Conservation (phyloP, 163 green algal species). For the Trebouxiophyceae sp. region DNA sequence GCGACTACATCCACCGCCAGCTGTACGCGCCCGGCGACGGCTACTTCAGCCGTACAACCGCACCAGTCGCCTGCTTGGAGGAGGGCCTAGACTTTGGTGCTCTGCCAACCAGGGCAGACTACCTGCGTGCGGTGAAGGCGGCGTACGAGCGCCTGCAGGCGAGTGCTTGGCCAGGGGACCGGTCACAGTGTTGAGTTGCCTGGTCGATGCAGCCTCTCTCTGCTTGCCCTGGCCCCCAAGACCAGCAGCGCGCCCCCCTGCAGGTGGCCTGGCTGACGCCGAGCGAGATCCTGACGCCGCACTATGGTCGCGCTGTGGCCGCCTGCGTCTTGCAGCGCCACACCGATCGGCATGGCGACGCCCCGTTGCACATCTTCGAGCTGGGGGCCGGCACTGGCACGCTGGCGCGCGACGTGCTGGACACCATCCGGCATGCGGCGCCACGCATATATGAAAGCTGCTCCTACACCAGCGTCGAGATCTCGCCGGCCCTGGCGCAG, state of each 20-base stretch:
- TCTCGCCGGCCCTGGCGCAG: conserved; percentile 52
- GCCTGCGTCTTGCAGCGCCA: conserved; percentile 51
- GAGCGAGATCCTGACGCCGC: conserved; percentile 81
- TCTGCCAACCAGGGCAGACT: not conserved
- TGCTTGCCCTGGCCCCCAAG: not conserved
- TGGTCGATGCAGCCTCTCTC: not conserved
- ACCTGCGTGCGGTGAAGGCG: not conserved
- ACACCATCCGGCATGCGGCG: not conserved
- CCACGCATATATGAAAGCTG: conserved; percentile 37
- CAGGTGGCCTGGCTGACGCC: conserved; percentile 73
- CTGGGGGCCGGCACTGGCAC: conserved; percentile 83
- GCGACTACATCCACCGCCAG: conserved; percentile 62
- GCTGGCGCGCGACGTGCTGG: conserved; percentile 65
- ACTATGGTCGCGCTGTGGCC: conserved; percentile 69
- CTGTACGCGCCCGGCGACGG: conserved; percentile 48
- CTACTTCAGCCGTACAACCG: conserved; percentile 17
- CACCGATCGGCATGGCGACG: conserved; percentile 6
- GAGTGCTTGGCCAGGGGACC: not conserved
- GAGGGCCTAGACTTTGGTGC: not conserved
- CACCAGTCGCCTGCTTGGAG: not conserved
- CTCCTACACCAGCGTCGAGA: conserved; percentile 69
- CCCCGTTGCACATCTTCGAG: conserved; percentile 70
- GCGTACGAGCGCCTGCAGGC: not conserved
- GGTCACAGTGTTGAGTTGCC: not conserved
- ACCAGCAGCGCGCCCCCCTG: not conserved